These are phyloP conservation scores for Candida sonorensis DNA, from an alignment of 805 yeast species.

Conservation along the genomic window DNA sequence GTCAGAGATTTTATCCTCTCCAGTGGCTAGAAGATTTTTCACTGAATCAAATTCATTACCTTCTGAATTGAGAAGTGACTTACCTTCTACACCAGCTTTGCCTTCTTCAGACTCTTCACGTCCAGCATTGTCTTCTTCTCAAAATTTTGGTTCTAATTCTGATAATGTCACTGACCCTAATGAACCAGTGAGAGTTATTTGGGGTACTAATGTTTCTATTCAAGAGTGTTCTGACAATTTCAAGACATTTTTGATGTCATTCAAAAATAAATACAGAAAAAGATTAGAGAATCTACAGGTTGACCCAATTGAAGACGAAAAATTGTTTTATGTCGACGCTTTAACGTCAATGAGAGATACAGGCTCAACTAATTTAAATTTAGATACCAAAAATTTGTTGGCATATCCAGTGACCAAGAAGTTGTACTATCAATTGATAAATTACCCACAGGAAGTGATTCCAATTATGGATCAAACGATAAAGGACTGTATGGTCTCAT, in stretches of 20 bases:
- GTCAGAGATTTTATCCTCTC: slow-evolving; percentile 62
- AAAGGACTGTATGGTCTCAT: slow-evolving; percentile 79
- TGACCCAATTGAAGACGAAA: slow-evolving; percentile 55
- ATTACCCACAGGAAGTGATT: slow-evolving; percentile 93
- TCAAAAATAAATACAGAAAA: slow-evolving; percentile 70
- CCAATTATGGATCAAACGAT: slow-evolving; percentile 97
- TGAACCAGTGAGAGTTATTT: slow-evolving; percentile 85
- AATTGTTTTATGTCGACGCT: slow-evolving; percentile 64
- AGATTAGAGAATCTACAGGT: slow-evolving; percentile 34
- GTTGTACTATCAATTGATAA: slow-evolving; percentile 76
- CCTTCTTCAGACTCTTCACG: slow-evolving; percentile 17
- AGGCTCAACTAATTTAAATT: slow-evolving; percentile 75
- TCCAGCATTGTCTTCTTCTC: slow-evolving; percentile 15
- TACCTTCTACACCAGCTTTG: slow-evolving; percentile 2
- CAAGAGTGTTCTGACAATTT: slow-evolving; percentile 78
- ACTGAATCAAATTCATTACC: slow-evolving; percentile 31
- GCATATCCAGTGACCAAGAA: slow-evolving; percentile 72
- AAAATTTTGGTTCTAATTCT: slow-evolving; percentile 19
- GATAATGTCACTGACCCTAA: slow-evolving; percentile 33
- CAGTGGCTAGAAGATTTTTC: slow-evolving; percentile 56
- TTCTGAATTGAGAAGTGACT: slow-evolving; percentile 16
- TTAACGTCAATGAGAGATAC: slow-evolving; percentile 68
- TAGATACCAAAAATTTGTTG: slow-evolving; percentile 75
- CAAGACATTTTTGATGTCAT: slow-evolving; percentile 76
- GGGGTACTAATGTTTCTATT: slow-evolving; percentile 98